Base-by-base conservation (phyloP, 169 alveolate species). In the Eimeria acervulina region DNA sequence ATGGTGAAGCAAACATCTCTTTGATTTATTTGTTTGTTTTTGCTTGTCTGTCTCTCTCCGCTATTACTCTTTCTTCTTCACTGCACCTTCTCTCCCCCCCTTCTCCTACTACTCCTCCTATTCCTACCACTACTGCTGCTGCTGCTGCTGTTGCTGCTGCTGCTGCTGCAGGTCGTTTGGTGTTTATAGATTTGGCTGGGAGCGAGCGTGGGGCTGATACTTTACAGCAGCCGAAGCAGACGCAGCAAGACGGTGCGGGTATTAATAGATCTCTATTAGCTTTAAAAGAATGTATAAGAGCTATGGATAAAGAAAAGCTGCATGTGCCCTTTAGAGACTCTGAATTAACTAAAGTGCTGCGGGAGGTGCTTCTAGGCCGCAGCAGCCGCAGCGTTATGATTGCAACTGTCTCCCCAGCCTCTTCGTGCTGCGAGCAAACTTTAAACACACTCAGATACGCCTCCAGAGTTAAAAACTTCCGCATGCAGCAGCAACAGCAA, bases 201-300 rank as follows among this genome's bases (percentile, higher is more conserved):
- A 80, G 96, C 70, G 99, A 99, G 98, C 98, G 99, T 93, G 99
- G 99, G 1, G 99, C 99, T 2, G 99, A 99, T 96, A 99, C 99
- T 23, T 97, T 99, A 61, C 99, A 99, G 96, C 98, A 98, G 81
- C 98, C 98, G 94, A 98, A 99, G 95, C 99, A 99, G 97, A 99
- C 99, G 36, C 99, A 98, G 96, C 97, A 36, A 83, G 99, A 99
- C 93, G 99, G 99, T 8, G 99, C 99, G 17, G 99, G 99, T 96
- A 99, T 99, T 87, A 99, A 99, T 97, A 98, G 99, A 96, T 99
- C 99, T 12, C 96, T 99, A 68, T 96, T 99, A 63, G 99, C 99
- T 33, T 96, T 99, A 92, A 99, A 99, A 97, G 99, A 99, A 96
- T 99, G 99, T 96, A 99, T 99, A 63, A 97, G 99, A 88, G 99